These are phyloP conservation scores for Polyporus arcularius DNA, from an alignment of 768 basidiomycete species.

Conservation along the genomic window DNA sequence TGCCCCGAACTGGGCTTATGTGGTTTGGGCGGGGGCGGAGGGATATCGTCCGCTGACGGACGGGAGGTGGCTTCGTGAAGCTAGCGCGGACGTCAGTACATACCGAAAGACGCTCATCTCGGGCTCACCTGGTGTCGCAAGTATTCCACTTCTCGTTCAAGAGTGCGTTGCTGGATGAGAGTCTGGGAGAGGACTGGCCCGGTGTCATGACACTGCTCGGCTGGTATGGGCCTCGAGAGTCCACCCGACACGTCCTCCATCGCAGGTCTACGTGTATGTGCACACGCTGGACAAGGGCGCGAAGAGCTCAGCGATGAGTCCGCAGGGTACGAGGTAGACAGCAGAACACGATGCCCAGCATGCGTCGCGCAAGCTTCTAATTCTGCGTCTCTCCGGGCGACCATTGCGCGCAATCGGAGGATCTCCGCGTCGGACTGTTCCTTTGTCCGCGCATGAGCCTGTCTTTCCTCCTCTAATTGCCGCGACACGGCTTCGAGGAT, in stretches of 20 bases:
- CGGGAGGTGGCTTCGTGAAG: not conserved
- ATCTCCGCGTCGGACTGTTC: slow-evolving; percentile 44
- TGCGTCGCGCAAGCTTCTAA: slow-evolving; percentile 40
- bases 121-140: slow-evolving; percentile 1
- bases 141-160: slow-evolving; percentile 16
- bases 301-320: not conserved
- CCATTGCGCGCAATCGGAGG: slow-evolving; percentile 48
- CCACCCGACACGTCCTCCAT: not conserved
- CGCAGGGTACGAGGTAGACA: not conserved
- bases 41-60: too few species aligned
- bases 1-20: not conserved
- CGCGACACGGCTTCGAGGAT: slow-evolving; percentile 44
- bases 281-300: not conserved
- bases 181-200: slow-evolving; percentile 3
- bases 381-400: slow-evolving; percentile 60
- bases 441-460: slow-evolving; percentile 42
- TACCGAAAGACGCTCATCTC: not conserved
- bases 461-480: slow-evolving; percentile 47
- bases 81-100: not conserved
- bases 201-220: not conserved
- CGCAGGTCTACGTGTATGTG: not conserved
- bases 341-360: not conserved
- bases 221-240: not conserved
- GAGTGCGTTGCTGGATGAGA: slow-evolving; percentile 4
- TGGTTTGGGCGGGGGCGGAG: too few species aligned